Base-by-base conservation (phyloP, 768 basidiomycete species). In the Exsudoporus frostii region DNA sequence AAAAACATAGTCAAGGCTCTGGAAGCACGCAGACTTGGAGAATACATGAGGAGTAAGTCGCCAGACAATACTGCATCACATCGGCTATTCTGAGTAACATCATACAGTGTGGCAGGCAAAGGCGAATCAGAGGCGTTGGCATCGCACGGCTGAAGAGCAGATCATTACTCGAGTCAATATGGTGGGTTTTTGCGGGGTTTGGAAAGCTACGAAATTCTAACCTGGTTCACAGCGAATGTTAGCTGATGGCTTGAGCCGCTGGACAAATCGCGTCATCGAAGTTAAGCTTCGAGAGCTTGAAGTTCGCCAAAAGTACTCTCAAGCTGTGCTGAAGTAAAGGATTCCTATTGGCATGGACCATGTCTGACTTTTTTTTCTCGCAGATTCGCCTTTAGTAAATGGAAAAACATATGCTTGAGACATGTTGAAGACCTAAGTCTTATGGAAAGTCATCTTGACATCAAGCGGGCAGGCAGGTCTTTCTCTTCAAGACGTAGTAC, bases 391-490 rank as follows among this genome's bases (percentile, higher is more conserved):
- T 88, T 88, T 59, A 74, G 68, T 43, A 88, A 85, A 70, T 93
- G 91, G 90, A 84, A 81, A 62, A 70, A 66, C 7, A 72, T 79
- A 34, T 82, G 78, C 61, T 70, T 75, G 34, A 81, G 83, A 24
- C 88, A 89, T 63, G 77, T 78, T 2, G 87, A 91, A 65, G 83
- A 86, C 57, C 69, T 85, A 4, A 85, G 82, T 59, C 78, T 94
- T n/a, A 82, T 93, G 80, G 85, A 90, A 63, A 92, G 88, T 63
- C 89, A 90, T 67, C 80, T 85, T 51, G 79, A 87, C 55, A 83
- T 93, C 41, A 90, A 89, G 68, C 79, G 79, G 40, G 89, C 91
- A 77, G 91, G 91, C 84, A 61, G 34, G 70, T 54, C 30, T 34
- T 53, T 47, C 24, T 40, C 41, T 50, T 34, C 24, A 6, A 45